Evolutionary conservation across 2,329 filamentous ascomycete species (phyloP).

Genomic region (Colletotrichum tabaci): DNA sequence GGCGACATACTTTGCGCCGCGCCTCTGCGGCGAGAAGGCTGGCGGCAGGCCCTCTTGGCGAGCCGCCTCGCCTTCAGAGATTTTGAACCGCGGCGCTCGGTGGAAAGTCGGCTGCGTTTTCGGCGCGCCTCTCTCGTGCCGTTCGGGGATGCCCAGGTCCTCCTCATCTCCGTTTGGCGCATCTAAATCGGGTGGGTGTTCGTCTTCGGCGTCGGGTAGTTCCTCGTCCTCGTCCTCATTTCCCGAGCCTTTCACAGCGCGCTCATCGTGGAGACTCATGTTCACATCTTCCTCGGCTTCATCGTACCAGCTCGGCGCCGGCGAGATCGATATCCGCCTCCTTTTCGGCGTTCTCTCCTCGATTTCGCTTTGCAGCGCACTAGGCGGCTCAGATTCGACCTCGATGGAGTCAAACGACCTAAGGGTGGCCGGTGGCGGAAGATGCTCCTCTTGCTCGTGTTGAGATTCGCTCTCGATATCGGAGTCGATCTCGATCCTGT

Average conservation of each 20-base stretch:
- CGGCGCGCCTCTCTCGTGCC: neutral
- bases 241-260: neutral
- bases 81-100: slow-evolving; percentile 58
- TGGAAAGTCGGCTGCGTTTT: slow-evolving; percentile 56
- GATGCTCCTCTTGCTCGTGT: slow-evolving; percentile 45
- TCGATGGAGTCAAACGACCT: slow-evolving; percentile 44
- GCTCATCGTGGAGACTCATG: neutral
- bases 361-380: slow-evolving; percentile 21
- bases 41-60: slow-evolving; percentile 45
- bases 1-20: slow-evolving; percentile 52
- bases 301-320: slow-evolving; percentile 40
- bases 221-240: neutral
- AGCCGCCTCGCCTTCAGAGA: slow-evolving; percentile 45
- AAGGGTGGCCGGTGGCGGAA: neutral
- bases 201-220: slow-evolving; percentile 6
- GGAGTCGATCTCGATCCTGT: slow-evolving; percentile 45
- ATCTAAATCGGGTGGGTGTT: neutral
- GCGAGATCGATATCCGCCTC: slow-evolving; percentile 38
- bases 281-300: slow-evolving; percentile 7
- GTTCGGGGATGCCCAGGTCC: slow-evolving; percentile 8
- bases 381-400: slow-evolving; percentile 33
- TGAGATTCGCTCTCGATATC: slow-evolving; percentile 37
- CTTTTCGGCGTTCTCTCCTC: slow-evolving; percentile 40
- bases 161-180: slow-evolving; percentile 39
- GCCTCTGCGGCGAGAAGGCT: slow-evolving; percentile 55